Conservation (phyloP, 345 rosid genomes). For the Trapa bicornis region DNA sequence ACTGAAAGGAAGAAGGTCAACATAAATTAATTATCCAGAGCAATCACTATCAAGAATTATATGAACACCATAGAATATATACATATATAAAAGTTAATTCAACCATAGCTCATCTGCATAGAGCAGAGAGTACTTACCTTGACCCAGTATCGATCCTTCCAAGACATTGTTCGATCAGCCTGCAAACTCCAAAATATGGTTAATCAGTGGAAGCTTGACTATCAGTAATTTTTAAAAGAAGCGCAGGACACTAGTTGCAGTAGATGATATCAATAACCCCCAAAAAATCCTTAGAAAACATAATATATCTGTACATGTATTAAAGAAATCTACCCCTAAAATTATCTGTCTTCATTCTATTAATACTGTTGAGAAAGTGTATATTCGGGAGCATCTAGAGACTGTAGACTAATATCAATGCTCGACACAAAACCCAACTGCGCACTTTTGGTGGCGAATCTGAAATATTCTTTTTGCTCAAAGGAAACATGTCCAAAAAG, state of each 20-base stretch:
- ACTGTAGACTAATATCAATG: background rate
- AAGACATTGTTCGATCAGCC: slow-evolving; percentile 59
- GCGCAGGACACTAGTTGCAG: background rate
- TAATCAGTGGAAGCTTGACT: background rate
- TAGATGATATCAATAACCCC: background rate
- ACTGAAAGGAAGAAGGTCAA: background rate
- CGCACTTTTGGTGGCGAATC: background rate
- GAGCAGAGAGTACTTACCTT: slow-evolving; percentile 52
- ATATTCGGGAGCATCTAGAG: background rate
- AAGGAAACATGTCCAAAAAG: no score
- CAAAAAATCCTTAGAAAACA: background rate
- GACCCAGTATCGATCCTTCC: slow-evolving; percentile 89
- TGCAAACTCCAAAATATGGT: slow-evolving; percentile 18
- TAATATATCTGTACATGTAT: background rate
- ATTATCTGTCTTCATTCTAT: background rate
- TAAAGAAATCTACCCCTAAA: background rate
- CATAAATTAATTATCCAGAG: background rate
- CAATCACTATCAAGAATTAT: background rate
- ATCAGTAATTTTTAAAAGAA: background rate
- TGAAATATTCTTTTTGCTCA: no score
- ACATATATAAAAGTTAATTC: background rate
- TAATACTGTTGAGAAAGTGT: background rate
- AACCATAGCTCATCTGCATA: background rate
- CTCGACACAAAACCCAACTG: background rate
- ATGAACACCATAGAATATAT: background rate